These are phyloP conservation scores for Sedum album DNA, from an alignment of 164 flowering plant species.

Conservation along the genomic window DNA sequence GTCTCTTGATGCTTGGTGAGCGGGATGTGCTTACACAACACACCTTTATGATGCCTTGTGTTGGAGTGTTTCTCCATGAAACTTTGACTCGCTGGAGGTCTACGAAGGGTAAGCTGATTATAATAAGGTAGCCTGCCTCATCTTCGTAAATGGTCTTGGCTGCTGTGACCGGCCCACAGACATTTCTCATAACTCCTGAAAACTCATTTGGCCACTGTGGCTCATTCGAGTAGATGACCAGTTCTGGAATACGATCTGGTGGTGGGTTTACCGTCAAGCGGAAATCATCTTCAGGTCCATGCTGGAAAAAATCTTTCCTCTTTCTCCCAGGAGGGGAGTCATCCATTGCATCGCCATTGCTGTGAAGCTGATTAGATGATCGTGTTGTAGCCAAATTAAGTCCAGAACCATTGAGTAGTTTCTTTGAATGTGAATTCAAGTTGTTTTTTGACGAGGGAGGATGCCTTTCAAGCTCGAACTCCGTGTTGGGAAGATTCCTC, in stretches of 20 bases:
- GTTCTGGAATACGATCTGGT: background rate
- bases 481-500: slow-evolving; percentile 14
- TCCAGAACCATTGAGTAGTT: background rate
- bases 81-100: background rate
- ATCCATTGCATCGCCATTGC: background rate
- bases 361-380: background rate
- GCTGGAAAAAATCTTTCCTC: background rate
- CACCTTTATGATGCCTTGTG: background rate
- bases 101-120: background rate
- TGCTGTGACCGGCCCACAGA: background rate
- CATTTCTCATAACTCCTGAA: background rate
- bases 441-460: background rate
- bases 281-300: background rate
- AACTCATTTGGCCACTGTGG: background rate
- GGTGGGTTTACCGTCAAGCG: background rate
- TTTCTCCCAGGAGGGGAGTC: background rate
- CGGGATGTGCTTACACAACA: background rate
- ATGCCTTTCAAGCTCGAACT: background rate
- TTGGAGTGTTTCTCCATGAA: slow-evolving; percentile 1
- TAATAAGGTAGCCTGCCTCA: background rate
- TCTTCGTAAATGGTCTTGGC: background rate
- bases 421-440: background rate
- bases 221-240: background rate
- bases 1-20: background rate
- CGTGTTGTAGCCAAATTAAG: background rate